These are phyloP conservation scores for Paramarasmius palmivorus DNA, from an alignment of 1,284 basidiomycete genomes.

Conservation along the genomic window DNA sequence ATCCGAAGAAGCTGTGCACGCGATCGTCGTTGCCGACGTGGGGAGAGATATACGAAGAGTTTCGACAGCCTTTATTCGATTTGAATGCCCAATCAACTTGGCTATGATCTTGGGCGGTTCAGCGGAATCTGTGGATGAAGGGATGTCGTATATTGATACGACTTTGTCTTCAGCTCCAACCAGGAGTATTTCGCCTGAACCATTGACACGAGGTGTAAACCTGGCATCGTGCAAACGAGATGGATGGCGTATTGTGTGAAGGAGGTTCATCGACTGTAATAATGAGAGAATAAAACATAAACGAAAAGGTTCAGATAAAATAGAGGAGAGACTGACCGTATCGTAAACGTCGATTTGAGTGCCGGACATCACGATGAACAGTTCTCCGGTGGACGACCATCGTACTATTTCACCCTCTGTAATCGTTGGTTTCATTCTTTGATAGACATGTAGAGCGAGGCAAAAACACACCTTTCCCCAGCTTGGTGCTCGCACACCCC, in stretches of 20 bases:
- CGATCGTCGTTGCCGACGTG: conserved; percentile 56
- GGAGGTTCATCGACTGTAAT: conserved; percentile 67
- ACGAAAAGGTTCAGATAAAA: conserved; percentile 5
- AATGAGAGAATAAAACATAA: not conserved
- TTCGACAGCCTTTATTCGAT: conserved; percentile 76
- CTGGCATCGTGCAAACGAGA: conserved; percentile 80
- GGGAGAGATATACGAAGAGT: conserved; percentile 59
- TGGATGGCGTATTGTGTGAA: conserved; percentile 72
- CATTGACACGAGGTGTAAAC: conserved; percentile 62
- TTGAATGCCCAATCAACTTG: conserved; percentile 68
- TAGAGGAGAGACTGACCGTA: conserved; percentile 51
- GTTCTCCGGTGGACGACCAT: conserved; percentile 76
- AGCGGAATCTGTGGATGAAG: conserved; percentile 39
- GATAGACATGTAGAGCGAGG: not conserved
- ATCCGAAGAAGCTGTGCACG: conserved; percentile 80
- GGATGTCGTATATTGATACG: conserved; percentile 69
- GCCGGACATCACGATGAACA: conserved; percentile 79
- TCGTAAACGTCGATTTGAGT: conserved; percentile 81
- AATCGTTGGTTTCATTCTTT: conserved; percentile 7
- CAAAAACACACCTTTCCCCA: conserved; percentile 70
- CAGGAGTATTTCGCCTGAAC: conserved; percentile 66
- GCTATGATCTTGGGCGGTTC: conserved; percentile 55
- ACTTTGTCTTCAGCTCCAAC: conserved; percentile 87
- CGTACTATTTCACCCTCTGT: conserved; percentile 86
- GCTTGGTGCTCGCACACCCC: conserved; percentile 84